Conservation (phyloP, 2,329 filamentous ascomycete species). For the Acephala macrosclerotiorum region DNA sequence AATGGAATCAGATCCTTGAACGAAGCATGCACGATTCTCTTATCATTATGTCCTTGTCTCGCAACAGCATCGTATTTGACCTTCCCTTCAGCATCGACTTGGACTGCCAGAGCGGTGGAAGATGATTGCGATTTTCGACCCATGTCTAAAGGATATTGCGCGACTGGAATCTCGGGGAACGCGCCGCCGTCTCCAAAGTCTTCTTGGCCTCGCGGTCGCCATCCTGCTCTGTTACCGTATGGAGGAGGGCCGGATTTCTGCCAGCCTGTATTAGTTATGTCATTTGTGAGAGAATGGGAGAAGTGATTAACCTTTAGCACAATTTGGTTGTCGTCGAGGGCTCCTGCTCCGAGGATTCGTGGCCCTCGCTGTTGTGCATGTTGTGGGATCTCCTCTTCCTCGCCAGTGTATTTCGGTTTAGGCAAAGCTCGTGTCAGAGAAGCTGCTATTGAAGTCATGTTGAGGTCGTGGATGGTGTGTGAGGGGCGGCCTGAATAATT, state of each 20-base stretch:
- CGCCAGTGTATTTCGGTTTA: slow-evolving; percentile 89
- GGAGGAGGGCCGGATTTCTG: slow-evolving; percentile 83
- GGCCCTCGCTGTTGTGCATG: slow-evolving; percentile 80
- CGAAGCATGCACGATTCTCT: slow-evolving; percentile 87
- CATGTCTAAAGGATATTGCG: slow-evolving; percentile 97
- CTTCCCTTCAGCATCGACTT: slow-evolving; percentile 90
- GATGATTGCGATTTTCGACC: slow-evolving; percentile 75
- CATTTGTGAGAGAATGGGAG: neutral
- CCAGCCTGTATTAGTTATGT: slow-evolving; percentile 35
- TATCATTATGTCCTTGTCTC: slow-evolving; percentile 83
- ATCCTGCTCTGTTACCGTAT: slow-evolving; percentile 87
- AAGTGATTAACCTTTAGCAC: slow-evolving; percentile 69
- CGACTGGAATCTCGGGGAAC: slow-evolving; percentile 91
- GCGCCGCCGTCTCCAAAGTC: slow-evolving; percentile 97
- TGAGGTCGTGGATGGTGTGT: slow-evolving; percentile 27
- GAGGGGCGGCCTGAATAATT: slow-evolving; percentile 24
- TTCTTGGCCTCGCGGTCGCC: slow-evolving; percentile 86
- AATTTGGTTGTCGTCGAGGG: slow-evolving; percentile 86
- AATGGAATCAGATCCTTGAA: slow-evolving; percentile 98
- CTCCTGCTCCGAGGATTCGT: slow-evolving; percentile 79
- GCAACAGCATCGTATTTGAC: slow-evolving; percentile 98
- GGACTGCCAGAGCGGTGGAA: slow-evolving; percentile 90
- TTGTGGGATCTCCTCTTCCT: slow-evolving; percentile 80
- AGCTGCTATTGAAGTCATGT: slow-evolving; percentile 71
- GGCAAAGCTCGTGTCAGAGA: slow-evolving; percentile 83